Base-by-base conservation (phyloP, 495 filamentous ascomycete species). In the Echria macrotheca region DNA sequence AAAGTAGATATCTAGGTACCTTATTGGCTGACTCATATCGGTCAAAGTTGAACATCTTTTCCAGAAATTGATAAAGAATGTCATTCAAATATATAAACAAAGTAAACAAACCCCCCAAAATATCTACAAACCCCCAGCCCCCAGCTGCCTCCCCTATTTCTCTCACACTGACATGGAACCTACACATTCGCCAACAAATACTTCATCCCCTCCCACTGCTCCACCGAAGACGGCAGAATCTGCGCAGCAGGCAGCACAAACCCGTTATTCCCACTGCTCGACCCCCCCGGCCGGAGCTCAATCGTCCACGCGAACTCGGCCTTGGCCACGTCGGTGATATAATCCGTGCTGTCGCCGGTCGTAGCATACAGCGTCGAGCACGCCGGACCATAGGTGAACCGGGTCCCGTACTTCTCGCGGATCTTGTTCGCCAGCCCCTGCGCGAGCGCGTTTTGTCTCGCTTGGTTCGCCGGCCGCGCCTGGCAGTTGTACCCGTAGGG, bases 321-420 rank as follows among this genome's bases (percentile, higher is more conserved):
- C 26, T 68, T 64, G 17, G 60, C 68, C 1, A 78, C 72, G 28
- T 77, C 76, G 14, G 69, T 69, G 25, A 75, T 56, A 31, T 82
- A 83, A 52, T 84, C 81, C 9, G 75, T 66, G 18, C 68, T 71
- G 49, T 63, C 63, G 2, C 81, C 81, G 3, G 76, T 77, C 0
- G 76, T 74, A 44, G 75, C 61, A 57, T 84, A 84, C 49, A 83
- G 65, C n/a, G 78, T 81, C 5, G 60, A 49, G 62, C 81, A 83
- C 37, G 73, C 76, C 4, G 76, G 75, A 1, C 81, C 81, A 53
- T 71, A 78, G 3, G 55, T 61, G 45, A 73, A 75, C 0, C 48
- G 56, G 2, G 72, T 74, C 26, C 75, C 76, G 52, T 79, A 74
- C 12, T 70, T 54, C 24, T 58, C 56, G 48, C 57, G 38, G 55